Conservation (phyloP, 208 protist genomes). For the Leishmania arabica region DNA sequence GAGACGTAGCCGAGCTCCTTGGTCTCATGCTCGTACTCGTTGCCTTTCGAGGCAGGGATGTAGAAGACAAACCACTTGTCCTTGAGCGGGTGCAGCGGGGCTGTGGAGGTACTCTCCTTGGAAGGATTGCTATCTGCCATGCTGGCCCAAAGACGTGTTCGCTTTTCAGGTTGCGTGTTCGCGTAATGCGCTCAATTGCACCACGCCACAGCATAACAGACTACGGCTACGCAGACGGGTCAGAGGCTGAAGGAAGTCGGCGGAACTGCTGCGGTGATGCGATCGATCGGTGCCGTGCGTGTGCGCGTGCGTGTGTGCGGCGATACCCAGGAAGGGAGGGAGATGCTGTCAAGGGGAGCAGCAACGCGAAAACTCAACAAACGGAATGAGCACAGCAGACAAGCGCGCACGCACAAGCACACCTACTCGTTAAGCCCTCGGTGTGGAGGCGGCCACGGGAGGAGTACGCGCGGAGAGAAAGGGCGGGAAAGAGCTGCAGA, state of each 20-base stretch:
- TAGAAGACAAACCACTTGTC: slow-evolving; percentile 86
- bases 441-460: neutral
- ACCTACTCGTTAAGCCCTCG: neutral
- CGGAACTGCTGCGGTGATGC: neutral
- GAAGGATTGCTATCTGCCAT: slow-evolving; percentile 26
- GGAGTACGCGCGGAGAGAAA: slow-evolving; percentile 1
- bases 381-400: neutral
- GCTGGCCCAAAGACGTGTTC: neutral
- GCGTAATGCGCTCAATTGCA: neutral
- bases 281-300: neutral
- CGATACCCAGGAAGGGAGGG: too few relatives aligned
- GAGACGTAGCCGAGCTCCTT: slow-evolving; percentile 75
- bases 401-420: neutral
- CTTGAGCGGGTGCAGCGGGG: slow-evolving; percentile 68
- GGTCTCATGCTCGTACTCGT: slow-evolving; percentile 49
- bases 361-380: neutral
- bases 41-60: slow-evolving; percentile 52
- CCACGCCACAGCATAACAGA: neutral
- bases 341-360: neutral
- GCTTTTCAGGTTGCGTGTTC: neutral
- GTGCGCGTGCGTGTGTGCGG: neutral
- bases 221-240: neutral
- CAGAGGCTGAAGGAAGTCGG: neutral
- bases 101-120: neutral
- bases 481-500: slow-evolving; percentile 13